Evolutionary conservation across 768 basidiomycete species (phyloP), one percentile per base, ranked within the genome.

Genomic region (Trametes gibbosa): DNA sequence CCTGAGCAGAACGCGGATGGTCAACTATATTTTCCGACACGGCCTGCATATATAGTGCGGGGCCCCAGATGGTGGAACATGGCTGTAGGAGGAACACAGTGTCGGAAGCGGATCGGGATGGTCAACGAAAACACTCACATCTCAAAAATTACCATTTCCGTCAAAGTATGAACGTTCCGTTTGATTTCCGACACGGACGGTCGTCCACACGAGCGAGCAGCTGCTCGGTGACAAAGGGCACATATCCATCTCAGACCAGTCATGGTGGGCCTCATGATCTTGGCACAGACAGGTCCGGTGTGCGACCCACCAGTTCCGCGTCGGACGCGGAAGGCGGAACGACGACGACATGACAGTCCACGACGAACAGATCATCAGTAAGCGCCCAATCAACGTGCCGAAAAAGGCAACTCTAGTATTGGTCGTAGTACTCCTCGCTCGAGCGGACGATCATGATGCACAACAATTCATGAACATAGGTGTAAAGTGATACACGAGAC

Each of bases 71-170:
- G 41, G 23, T 39, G 27, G 47, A 41, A n/a, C 17, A 49, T 39
- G 37, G 2, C 54, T 56, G 45, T 21, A 34, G 46, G 46, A 48
- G 46, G 23, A 50, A 5, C n/a, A 7, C n/a, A 46, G 43, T 37
- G 23, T 56, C 55, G 55, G 55, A 50, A 56, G 41, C 55, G 55
- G 55, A 21, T 17, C 55, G 55, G 55, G 34, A 49, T 10, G n/a
- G n/a, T 32, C 24, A 10, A 56, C 55, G 41, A 27, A 23, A 35
- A 19, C 24, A 32, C n/a, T 16, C 35, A 43, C 29, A 23, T 5
- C 16, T 17, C 37, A 9, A 19, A 19, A 49, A 12, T 16, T 42
- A n/a, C 47, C 47, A 5, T 13, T 39, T 55, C 21, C 12, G 54
- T 34, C 32, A 12, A 27, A 23, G 39, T 12, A 5, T 2, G 13